These are phyloP conservation scores for Pezicula radicicola DNA, from an alignment of 2,329 filamentous ascomycete genomes.

Conservation along the genomic window DNA sequence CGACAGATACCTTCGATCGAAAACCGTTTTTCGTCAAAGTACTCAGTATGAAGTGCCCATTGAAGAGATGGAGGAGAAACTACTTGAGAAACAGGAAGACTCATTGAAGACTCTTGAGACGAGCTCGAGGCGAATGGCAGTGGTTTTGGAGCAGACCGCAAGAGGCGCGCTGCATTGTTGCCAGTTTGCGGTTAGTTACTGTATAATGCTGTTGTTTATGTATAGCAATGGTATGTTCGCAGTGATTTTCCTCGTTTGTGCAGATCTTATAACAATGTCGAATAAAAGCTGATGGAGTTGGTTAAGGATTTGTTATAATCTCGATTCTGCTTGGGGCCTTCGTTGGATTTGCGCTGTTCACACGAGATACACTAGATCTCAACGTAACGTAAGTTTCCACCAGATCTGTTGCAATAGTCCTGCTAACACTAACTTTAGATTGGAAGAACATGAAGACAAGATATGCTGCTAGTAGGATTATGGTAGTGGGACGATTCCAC, in stretches of 20 bases:
- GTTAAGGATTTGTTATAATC: conserved; percentile 18
- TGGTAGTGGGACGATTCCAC: not conserved
- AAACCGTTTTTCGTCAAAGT: not conserved
- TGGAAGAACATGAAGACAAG: not conserved
- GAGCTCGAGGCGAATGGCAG: not conserved
- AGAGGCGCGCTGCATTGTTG: conserved; percentile 14
- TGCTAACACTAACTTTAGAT: not conserved
- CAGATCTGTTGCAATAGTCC: not conserved
- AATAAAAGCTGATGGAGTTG: not conserved
- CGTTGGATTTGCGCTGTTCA: conserved; percentile 18
- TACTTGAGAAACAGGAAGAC: conserved; percentile 2
- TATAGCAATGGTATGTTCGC: conserved; percentile 17
- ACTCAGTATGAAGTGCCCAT: conserved; percentile 2
- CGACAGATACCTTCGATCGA: conserved; percentile 13
- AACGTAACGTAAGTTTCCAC: not conserved
- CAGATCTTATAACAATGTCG: not conserved
- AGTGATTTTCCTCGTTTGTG: not conserved
- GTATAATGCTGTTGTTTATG: conserved; percentile 19
- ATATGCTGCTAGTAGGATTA: not conserved
- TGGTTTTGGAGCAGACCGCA: conserved; percentile 11
- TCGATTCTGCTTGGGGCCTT: conserved; percentile 17
- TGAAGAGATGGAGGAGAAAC: conserved; percentile 16
- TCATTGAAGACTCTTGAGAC: not conserved
- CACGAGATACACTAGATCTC: conserved; percentile 11
- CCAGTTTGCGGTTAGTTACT: conserved; percentile 18